Evolutionary conservation across 371 early-diverging fungal genomes (phyloP).

Genomic region (Mortierella polycephala): DNA sequence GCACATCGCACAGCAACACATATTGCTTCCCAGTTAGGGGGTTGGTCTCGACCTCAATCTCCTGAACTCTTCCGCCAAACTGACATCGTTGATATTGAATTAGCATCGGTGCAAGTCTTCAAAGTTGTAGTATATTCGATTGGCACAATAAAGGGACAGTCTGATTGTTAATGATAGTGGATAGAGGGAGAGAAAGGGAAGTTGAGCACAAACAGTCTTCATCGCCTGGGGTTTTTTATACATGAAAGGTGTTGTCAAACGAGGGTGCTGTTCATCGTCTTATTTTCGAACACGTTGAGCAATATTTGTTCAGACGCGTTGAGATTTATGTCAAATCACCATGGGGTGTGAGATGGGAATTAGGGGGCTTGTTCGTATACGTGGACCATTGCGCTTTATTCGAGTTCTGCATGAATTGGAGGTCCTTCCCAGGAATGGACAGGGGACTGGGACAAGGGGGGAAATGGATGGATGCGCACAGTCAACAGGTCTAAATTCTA

Average conservation of each 20-base stretch:
- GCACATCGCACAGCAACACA: constrained; percentile 30
- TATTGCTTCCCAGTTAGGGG: constrained; percentile 11
- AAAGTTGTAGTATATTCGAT: background rate
- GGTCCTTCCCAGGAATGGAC: no score
- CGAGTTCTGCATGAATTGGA: background rate
- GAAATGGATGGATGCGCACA: no score
- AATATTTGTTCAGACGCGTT: no score
- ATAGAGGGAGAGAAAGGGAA: background rate
- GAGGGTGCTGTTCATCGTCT: background rate
- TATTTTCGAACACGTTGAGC: constrained; percentile 10
- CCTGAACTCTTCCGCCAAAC: constrained; percentile 28
- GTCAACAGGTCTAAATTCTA: no score
- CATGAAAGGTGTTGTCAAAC: background rate
- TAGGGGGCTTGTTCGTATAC: background rate
- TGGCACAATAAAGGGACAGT: background rate
- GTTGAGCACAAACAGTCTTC: background rate
- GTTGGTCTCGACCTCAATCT: constrained; percentile 25
- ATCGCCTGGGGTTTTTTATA: background rate
- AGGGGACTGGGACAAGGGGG: no score
- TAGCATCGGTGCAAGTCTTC: constrained; percentile 9
- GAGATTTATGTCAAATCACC: no score
- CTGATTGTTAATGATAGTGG: background rate
- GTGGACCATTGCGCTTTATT: background rate
- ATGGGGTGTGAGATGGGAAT: no score
- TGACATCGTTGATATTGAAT: constrained; percentile 34